phyloP scores from a whole-genome alignment of 148 eudicot genomes.

The Chenopodium album region DNA sequence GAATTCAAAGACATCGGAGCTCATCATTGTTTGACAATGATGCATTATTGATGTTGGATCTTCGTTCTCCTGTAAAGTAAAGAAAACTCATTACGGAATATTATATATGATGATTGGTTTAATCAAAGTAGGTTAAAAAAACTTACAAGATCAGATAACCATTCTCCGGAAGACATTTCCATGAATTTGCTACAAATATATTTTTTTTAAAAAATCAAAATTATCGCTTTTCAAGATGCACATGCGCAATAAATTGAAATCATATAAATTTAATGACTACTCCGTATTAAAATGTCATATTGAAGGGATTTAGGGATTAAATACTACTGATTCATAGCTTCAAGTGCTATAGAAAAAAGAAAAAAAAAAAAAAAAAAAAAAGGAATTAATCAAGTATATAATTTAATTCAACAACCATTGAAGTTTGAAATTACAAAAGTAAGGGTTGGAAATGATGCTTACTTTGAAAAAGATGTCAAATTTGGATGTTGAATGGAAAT shows the following conservation, averaged over 20 bases:
- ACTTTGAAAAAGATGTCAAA: constrained; percentile 3
- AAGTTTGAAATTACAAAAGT: too few species aligned
- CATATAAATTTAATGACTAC: background rate
- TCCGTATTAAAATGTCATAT: background rate
- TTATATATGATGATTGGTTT: too few species aligned
- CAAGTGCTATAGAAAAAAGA: too few species aligned
- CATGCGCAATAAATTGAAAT: background rate
- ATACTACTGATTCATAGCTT: too few species aligned
- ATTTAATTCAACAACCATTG: too few species aligned
- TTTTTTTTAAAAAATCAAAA: background rate
- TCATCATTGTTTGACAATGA: constrained; percentile 18
- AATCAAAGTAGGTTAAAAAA: background rate
- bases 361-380: background rate
- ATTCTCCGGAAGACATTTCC: constrained; percentile 29
- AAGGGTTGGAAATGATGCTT: background rate
- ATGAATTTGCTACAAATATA: constrained; percentile 22
- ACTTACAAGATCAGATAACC: constrained; percentile 31
- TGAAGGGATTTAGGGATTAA: background rate
- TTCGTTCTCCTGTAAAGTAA: constrained; percentile 22
- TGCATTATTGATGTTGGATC: constrained; percentile 15
- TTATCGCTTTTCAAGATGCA: constrained; percentile 13
- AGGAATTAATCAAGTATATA: background rate
- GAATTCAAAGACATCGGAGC: constrained; percentile 7
- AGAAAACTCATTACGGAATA: too few species aligned
- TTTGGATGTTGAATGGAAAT: constrained; percentile 14